These are phyloP conservation scores for Chalciporus sp. DNA, from an alignment of 1,284 basidiomycete genomes.

Conservation along the genomic window DNA sequence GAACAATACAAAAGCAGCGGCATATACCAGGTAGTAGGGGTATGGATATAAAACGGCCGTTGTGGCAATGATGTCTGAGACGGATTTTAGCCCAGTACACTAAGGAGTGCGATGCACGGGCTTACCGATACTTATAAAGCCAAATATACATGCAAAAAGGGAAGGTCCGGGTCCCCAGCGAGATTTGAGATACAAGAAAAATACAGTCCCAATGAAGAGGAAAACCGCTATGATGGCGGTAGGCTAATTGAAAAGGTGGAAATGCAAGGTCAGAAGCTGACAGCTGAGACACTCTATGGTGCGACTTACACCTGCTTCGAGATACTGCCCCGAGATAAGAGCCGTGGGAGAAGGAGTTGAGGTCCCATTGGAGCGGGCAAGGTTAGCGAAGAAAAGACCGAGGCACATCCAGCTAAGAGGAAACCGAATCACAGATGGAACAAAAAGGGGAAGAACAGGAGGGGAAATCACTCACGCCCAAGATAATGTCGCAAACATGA, in stretches of 20 bases:
- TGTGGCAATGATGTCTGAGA: constrained; percentile 59
- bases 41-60: constrained; percentile 68
- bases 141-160: constrained; percentile 58
- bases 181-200: constrained; percentile 68
- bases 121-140: constrained; percentile 57
- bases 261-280: not conserved
- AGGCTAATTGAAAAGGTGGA: constrained; percentile 40
- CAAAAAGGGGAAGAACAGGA: not conserved
- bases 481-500: constrained; percentile 50
- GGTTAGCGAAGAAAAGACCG: constrained; percentile 63
- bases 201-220: constrained; percentile 61
- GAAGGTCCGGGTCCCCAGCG: constrained; percentile 68
- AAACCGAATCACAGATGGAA: not conserved
- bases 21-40: constrained; percentile 56
- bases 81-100: not conserved
- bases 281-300: not conserved
- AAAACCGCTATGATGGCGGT: constrained; percentile 66
- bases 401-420: constrained; percentile 62
- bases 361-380: constrained; percentile 54
- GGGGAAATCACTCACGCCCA: constrained; percentile 61
- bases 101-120: not conserved
- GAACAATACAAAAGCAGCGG: not conserved
- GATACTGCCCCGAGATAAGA: constrained; percentile 53
- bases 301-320: constrained; percentile 58
- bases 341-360: constrained; percentile 40